phyloP scores from a whole-genome alignment of 345 rosid species.

The Diplotaxis tenuifolia region DNA sequence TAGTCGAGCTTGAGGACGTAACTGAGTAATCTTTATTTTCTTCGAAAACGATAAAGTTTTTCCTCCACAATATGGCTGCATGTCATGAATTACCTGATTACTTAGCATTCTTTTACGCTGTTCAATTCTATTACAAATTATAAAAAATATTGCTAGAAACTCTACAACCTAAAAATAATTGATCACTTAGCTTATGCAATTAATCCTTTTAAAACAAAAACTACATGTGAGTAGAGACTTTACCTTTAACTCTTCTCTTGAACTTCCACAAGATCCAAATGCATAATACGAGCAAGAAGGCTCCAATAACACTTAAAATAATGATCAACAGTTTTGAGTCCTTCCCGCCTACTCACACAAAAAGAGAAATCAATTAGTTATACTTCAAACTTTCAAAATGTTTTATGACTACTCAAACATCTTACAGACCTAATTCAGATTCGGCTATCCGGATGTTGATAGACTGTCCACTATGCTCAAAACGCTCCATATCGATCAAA shows the following conservation, averaged over 20 bases:
- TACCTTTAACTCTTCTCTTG: slow-evolving; percentile 52
- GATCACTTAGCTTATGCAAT: neutral
- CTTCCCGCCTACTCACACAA: slow-evolving; percentile 33
- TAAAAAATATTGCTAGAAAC: neutral
- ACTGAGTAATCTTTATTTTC: slow-evolving; percentile 15
- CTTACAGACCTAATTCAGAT: slow-evolving; percentile 45
- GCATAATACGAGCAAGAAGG: slow-evolving; percentile 31
- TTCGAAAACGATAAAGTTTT: neutral
- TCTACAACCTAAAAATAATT: neutral
- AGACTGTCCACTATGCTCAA: slow-evolving; percentile 28
- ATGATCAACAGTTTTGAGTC: slow-evolving; percentile 32
- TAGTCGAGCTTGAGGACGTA: no score
- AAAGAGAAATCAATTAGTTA: neutral
- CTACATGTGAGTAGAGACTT: neutral
- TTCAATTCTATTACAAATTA: no score
- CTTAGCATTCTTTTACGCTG: neutral
- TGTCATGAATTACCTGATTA: neutral
- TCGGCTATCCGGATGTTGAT: slow-evolving; percentile 42
- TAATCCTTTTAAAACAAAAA: neutral
- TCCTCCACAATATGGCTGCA: slow-evolving; percentile 31
- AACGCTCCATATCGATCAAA: slow-evolving; percentile 41
- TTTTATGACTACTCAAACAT: slow-evolving; percentile 5
- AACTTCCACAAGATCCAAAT: slow-evolving; percentile 48
- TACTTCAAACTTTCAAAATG: neutral
- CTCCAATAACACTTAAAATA: slow-evolving; percentile 7